Conservation (phyloP, 176 grass and related monocot genomes). For the Pharus latifolius region DNA sequence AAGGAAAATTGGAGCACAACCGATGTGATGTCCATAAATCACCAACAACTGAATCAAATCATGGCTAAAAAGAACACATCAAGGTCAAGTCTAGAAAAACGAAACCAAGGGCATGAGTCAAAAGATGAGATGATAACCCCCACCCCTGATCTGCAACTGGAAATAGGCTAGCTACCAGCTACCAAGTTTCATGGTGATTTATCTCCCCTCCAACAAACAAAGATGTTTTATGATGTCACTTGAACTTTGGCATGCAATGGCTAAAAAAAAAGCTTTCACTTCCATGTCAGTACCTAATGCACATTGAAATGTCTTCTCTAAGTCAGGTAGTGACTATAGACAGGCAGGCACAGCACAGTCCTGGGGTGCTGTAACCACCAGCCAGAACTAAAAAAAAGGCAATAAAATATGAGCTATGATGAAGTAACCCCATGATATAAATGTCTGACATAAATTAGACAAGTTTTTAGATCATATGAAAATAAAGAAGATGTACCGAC, state of each 20-base stretch:
- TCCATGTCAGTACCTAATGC: not conserved
- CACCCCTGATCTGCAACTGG: not conserved
- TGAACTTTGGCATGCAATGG: not conserved
- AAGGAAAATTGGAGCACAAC: not conserved
- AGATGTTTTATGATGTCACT: not conserved
- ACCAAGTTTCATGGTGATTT: conserved; percentile 3
- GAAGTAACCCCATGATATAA: not conserved
- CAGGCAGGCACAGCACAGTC: not conserved
- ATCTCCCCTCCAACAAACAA: not conserved
- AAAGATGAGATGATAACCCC: conserved; percentile 8
- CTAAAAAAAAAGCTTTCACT: not conserved
- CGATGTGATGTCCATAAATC: conserved; percentile 18
- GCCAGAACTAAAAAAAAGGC: too few species aligned
- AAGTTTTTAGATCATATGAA: too few species aligned
- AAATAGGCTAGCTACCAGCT: not conserved
- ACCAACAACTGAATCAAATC: not conserved
- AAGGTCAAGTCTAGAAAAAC: not conserved
- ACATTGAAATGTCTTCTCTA: not conserved
- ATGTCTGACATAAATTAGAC: not conserved
- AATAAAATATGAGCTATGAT: too few species aligned
- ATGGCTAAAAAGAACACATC: conserved; percentile 3
- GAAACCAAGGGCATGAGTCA: not conserved
- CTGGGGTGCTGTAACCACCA: not conserved
- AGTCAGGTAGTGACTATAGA: not conserved
- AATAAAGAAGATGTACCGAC: too few species aligned